These are phyloP conservation scores for Pseudovirgaria hyperparasitica DNA, from an alignment of 2,329 filamentous ascomycete genomes.

Conservation along the genomic window DNA sequence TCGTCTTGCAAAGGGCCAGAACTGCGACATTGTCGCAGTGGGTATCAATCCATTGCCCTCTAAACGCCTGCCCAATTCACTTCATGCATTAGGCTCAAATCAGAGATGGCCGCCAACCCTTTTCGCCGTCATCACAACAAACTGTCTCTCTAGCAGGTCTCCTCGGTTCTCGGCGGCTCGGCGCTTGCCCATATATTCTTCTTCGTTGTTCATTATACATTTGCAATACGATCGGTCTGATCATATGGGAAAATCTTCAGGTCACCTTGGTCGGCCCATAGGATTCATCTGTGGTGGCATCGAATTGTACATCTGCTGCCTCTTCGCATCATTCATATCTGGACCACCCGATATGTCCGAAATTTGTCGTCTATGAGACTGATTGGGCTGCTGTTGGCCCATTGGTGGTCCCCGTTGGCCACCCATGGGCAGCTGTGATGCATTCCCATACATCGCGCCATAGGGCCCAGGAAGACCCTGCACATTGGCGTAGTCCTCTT, in stretches of 20 bases:
- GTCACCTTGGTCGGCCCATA: constrained; percentile 35
- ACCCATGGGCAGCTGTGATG: constrained; percentile 26
- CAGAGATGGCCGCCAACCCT: too few species aligned
- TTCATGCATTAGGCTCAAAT: too few species aligned
- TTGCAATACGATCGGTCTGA: too few species aligned
- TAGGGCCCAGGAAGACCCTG: constrained; percentile 28
- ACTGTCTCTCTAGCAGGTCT: too few species aligned
- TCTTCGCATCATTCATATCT: constrained; percentile 39
- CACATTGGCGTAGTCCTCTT: constrained; percentile 35
- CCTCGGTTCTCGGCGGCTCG: too few species aligned
- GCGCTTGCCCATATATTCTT: too few species aligned
- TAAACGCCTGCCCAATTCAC: too few species aligned
- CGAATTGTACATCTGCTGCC: constrained; percentile 43
- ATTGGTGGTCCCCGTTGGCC: constrained; percentile 14
- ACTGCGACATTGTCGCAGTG: too few species aligned
- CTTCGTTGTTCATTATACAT: too few species aligned
- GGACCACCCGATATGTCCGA: constrained; percentile 46
- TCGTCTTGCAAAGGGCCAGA: too few species aligned
- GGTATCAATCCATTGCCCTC: too few species aligned
- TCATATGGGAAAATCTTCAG: background rate
- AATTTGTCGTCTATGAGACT: constrained; percentile 42
- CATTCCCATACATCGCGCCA: constrained; percentile 18
- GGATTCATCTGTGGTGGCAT: constrained; percentile 34
- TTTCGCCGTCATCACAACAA: too few species aligned
- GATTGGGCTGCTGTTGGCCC: constrained; percentile 16